Evolutionary conservation across 2,329 filamentous ascomycete species (phyloP).

Genomic region (Amylocarpus encephaloides): DNA sequence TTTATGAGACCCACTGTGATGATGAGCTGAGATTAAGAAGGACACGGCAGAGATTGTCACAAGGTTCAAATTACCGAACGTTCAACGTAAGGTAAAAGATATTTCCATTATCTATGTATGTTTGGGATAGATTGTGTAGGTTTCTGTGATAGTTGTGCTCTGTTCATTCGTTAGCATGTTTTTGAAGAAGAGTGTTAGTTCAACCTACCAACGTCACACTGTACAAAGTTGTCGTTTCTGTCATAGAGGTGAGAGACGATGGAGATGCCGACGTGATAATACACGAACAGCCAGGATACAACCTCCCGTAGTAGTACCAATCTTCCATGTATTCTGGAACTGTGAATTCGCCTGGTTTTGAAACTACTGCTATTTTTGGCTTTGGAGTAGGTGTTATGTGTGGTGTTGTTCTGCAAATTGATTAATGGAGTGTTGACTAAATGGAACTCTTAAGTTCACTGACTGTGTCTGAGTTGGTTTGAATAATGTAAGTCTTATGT

Average conservation of each 20-base stretch:
- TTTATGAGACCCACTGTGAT: too few relatives aligned
- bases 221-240: slow-evolving; percentile 10
- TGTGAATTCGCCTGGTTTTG: slow-evolving; percentile 7
- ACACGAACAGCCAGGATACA: slow-evolving; percentile 13
- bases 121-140: slow-evolving; percentile 12
- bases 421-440: not conserved
- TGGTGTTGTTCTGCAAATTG: not conserved
- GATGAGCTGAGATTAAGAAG: too few relatives aligned
- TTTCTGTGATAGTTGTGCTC: slow-evolving; percentile 13
- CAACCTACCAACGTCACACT: slow-evolving; percentile 4
- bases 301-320: slow-evolving; percentile 13
- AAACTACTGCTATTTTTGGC: not conserved
- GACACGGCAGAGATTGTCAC: too few relatives aligned
- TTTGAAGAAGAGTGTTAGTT: not conserved
- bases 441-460: not conserved
- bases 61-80: too few relatives aligned
- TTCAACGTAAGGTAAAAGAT: too few relatives aligned
- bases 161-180: not conserved
- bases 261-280: slow-evolving; percentile 12
- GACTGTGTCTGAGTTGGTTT: slow-evolving; percentile 3
- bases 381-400: not conserved
- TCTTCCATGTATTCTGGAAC: slow-evolving; percentile 11
- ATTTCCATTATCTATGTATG: too few relatives aligned
- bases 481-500: slow-evolving; percentile 3
- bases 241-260: slow-evolving; percentile 2